phyloP scores from a whole-genome alignment of 2,329 filamentous ascomycete species.

The Colletotrichum navitas region DNA sequence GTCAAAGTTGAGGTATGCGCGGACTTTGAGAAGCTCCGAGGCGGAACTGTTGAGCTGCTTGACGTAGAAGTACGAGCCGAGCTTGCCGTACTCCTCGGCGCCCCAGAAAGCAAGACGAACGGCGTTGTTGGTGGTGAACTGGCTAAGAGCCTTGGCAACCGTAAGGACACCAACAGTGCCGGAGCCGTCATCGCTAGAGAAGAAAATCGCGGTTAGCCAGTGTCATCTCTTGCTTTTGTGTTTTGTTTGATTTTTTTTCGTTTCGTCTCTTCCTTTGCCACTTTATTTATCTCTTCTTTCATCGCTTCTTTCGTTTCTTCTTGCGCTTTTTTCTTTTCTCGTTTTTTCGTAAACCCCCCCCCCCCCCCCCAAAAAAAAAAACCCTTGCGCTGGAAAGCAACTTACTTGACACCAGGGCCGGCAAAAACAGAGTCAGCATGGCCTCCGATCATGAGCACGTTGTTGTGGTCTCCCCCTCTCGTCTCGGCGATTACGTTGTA shows the following conservation, averaged over 20 bases:
- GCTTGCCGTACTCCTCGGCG: constrained; percentile 64
- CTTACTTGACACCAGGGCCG: constrained; percentile 69
- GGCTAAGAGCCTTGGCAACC: constrained; percentile 57
- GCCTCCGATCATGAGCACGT: constrained; percentile 61
- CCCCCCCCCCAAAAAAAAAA: too few species aligned
- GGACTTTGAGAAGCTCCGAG: constrained; percentile 62
- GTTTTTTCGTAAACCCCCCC: too few species aligned
- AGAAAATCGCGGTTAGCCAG: constrained; percentile 1
- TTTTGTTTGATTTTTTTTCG: too few species aligned
- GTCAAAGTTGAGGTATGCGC: constrained; percentile 69
- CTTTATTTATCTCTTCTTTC: too few species aligned
- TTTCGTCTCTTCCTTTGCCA: too few species aligned
- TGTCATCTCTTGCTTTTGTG: background rate
- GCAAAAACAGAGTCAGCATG: constrained; percentile 63
- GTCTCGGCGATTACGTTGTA: constrained; percentile 66
- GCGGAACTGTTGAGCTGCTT: constrained; percentile 55
- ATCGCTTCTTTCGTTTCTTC: too few species aligned
- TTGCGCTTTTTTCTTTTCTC: too few species aligned
- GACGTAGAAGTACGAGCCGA: constrained; percentile 65
- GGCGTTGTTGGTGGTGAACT: constrained; percentile 61
- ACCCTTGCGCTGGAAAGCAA: background rate
- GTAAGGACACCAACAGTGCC: constrained; percentile 63
- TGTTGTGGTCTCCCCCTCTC: constrained; percentile 60
- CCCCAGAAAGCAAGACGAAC: constrained; percentile 66
- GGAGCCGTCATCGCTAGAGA: constrained; percentile 68